A percentile compares a stretch with the other conserved stretches of the same genome.
Evolutionary conservation across 192 early-diverging fungal species (phyloP).

Genomic region (Dimargaris cristalligena): DNA sequence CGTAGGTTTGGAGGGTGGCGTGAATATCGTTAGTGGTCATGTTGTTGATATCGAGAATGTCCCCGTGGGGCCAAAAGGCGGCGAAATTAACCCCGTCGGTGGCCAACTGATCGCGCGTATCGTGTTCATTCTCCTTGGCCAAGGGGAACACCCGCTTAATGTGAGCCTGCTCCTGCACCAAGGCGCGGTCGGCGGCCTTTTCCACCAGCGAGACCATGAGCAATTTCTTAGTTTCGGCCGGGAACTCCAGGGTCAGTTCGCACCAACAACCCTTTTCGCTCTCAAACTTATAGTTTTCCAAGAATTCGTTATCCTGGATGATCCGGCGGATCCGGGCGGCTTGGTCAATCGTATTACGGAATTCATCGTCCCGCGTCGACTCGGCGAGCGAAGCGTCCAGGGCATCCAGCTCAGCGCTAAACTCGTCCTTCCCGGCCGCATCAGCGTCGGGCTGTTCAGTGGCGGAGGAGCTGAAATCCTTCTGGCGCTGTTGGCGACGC

Average conservation of each 20-base stretch:
- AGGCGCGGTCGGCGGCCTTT: constrained; percentile 44
- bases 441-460: not conserved
- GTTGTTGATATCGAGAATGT: constrained; percentile 67
- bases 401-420: constrained; percentile 19
- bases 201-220: constrained; percentile 84
- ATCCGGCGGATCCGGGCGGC: not conserved
- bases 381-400: constrained; percentile 19
- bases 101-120: constrained; percentile 50
- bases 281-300: constrained; percentile 46
- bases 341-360: not conserved
- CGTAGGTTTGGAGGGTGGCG: constrained; percentile 82
- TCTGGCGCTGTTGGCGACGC: not conserved
- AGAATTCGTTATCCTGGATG: not conserved
- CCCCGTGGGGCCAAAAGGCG: constrained; percentile 68
- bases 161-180: constrained; percentile 75
- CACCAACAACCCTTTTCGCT: constrained; percentile 46
- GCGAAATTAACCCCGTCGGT: constrained; percentile 84
- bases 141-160: constrained; percentile 68
- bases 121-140: constrained; percentile 59
- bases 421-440: constrained; percentile 17
- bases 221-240: constrained; percentile 79
- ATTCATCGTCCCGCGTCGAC: constrained; percentile 11
- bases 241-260: constrained; percentile 75
- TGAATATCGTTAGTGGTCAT: constrained; percentile 95
- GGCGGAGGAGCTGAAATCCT: not conserved